Percentiles rank a stretch among this genome's conserved stretches.
Evolutionary conservation across 352 stramenopile species (phyloP).

Genomic region (Globisporangium rhizosaccharum): DNA sequence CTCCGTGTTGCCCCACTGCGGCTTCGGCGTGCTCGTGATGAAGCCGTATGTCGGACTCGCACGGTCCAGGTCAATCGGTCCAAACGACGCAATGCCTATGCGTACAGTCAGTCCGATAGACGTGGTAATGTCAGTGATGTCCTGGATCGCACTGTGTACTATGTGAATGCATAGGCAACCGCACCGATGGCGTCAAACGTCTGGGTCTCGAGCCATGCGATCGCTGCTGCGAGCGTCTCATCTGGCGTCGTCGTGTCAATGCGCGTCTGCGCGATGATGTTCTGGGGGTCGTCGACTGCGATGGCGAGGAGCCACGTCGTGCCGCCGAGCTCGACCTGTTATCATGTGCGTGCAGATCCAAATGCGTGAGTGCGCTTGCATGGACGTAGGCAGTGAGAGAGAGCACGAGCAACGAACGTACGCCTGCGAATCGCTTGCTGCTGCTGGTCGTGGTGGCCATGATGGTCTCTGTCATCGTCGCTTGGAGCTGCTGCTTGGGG

Average conservation of each 20-base stretch:
- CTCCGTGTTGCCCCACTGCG: conserved; percentile 86
- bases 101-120: no score
- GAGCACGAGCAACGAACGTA: conserved; percentile 9
- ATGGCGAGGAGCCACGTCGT: conserved; percentile 94
- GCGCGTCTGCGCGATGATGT: conserved; percentile 79
- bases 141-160: no score
- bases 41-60: conserved; percentile 88
- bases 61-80: conserved; percentile 86
- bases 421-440: conserved; percentile 31
- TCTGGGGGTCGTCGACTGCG: conserved; percentile 79
- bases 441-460: conserved; percentile 6
- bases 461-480: conserved; percentile 2
- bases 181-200: conserved; percentile 71
- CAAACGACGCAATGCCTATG: conserved; percentile 91
- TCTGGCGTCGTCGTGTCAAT: conserved; percentile 86
- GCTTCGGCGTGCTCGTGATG: conserved; percentile 95
- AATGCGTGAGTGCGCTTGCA: not conserved
- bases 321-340: conserved; percentile 90
- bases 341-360: not conserved
- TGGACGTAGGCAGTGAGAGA: not conserved
- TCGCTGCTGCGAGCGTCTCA: conserved; percentile 75
- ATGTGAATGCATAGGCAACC: not conserved
- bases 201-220: conserved; percentile 80
- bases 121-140: not conserved
- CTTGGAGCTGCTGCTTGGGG: conserved; percentile 4